Base-by-base conservation (phyloP, 2,329 filamentous ascomycete genomes). In the Eutypa lata region DNA sequence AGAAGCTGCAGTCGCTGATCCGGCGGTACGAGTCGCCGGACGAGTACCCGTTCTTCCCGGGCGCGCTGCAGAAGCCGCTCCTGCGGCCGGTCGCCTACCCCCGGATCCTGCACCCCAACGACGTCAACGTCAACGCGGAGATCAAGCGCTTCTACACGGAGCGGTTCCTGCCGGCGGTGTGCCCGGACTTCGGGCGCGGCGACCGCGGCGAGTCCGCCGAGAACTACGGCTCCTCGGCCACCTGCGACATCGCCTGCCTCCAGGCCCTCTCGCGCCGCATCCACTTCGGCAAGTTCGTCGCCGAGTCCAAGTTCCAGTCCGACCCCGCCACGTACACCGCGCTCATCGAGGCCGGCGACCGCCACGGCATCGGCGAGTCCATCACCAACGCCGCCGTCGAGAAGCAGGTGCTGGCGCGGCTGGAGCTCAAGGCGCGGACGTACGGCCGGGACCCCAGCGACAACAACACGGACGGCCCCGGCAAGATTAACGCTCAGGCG, bases 281-380 rank as follows among this genome's bases (percentile, higher is more conserved):
- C 62, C 94, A 99, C 73, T 99, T 96, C 75, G 94, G 94, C 62
- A 99, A 97, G 75, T 97, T 97, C 66, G 94, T 99, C 8, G 94
- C 94, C 43, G 94, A 99, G 79, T 87, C 88, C 54, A 99, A 99
- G 76, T 99, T 97, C 73, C 82, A 83, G 63, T 87, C 88, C 46
- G 90, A 97, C 61, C 81, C 85, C 28, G 90, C 92, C 63, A 82
- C 76, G 57, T 99, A 93, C 69, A 92, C 89, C 6, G 78, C 78
- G 57, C 73, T 97, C 72, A 97, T 99, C 74, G 85, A 87, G 70
- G 87, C 84, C 1, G 85, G 79, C 56, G 92, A 99, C 71, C 80
- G 89, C 6, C 76, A 86, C 51, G 93, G 88, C 2, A 93, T 99
- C 61, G 91, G 88, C 65, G 87, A 86, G 31, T 91, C 92, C 37